Evolutionary conservation across 768 basidiomycete genomes (phyloP), one percentile per base, ranked within the genome.

Genomic region (Suillus placidus): DNA sequence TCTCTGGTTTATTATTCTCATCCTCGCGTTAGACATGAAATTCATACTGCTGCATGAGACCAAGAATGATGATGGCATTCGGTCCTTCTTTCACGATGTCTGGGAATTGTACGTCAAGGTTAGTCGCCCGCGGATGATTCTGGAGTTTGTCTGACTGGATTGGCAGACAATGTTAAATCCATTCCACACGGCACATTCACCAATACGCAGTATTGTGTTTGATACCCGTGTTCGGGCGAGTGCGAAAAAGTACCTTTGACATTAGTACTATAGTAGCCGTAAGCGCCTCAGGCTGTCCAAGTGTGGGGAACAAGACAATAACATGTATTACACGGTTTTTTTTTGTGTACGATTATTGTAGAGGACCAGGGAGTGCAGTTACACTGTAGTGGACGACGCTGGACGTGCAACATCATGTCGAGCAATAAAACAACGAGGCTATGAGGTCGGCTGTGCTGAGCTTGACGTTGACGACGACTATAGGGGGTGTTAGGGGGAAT

Each of bases 101-200:
- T 99, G 97, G 97, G 97, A 99, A 83, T 72, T 92, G 71, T 99
- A 97, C 80, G 87, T 97, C 57, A 99, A 99, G 90, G 97, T 95
- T 69, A 69, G 84, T 26, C 26, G 6, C 26, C 20, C 16, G 26
- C 2, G 1, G 23, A 13, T 32, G 62, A 35, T 42, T 34, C 6
- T 8, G 51, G 26, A 18, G 35, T 2, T 32, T 5, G 13, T 12
- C 63, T 49, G 16, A 20, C 49, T 63, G 64, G 35, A 55, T 35
- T 42, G 45, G 23, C 79, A 97, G 95, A 89, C 92, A 66, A 83
- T 87, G 81, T 63, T 97, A 78, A 99, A 97, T 72, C 97, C 97
- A n/a, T 99, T 99, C 80, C 93, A 98, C 71, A 93, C 91, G 4
- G 91, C 92, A 38, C 95, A 98, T 73, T 91, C 88, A 47, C 79